phyloP scores from a whole-genome alignment of 1,284 basidiomycete species.

The Agroathelia rolfsii region DNA sequence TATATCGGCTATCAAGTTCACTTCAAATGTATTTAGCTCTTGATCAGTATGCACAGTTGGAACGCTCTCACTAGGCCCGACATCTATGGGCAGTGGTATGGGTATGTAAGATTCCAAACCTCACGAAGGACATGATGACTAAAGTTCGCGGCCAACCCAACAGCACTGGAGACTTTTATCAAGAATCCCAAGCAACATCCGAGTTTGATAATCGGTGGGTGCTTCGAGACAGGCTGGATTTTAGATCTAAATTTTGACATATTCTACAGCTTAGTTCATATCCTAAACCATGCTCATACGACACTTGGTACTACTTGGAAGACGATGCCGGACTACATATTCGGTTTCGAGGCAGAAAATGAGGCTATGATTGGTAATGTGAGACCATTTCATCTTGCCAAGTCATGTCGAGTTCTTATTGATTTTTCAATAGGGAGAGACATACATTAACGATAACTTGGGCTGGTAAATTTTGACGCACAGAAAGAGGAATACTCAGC shows the following conservation, averaged over 20 bases:
- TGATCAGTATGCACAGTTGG: slow-evolving; percentile 27
- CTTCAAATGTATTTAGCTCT: slow-evolving; percentile 18
- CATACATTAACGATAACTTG: slow-evolving; percentile 19
- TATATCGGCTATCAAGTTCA: not conserved
- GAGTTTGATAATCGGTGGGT: slow-evolving; percentile 21
- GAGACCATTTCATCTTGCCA: too few relatives aligned
- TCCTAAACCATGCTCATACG: slow-evolving; percentile 24
- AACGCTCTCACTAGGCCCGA: slow-evolving; percentile 22
- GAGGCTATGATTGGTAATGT: slow-evolving; percentile 26
- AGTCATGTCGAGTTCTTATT: too few relatives aligned
- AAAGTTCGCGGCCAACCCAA: too few relatives aligned
- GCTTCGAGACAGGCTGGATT: too few relatives aligned
- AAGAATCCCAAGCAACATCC: slow-evolving; percentile 13
- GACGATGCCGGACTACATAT: slow-evolving; percentile 28
- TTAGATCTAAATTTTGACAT: too few relatives aligned
- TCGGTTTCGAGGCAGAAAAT: slow-evolving; percentile 30
- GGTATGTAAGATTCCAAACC: too few relatives aligned
- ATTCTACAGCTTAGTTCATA: slow-evolving; percentile 18
- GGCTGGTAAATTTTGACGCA: too few relatives aligned
- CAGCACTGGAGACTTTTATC: slow-evolving; percentile 13
- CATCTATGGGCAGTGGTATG: slow-evolving; percentile 19
- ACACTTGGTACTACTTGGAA: slow-evolving; percentile 27
- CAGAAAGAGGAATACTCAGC: too few relatives aligned
- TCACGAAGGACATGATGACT: too few relatives aligned
- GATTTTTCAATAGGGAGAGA: too few relatives aligned